Evolutionary conservation across 345 rosid genomes (phyloP), one percentile per base, ranked within the genome.

Genomic region (Lepidium didymum): DNA sequence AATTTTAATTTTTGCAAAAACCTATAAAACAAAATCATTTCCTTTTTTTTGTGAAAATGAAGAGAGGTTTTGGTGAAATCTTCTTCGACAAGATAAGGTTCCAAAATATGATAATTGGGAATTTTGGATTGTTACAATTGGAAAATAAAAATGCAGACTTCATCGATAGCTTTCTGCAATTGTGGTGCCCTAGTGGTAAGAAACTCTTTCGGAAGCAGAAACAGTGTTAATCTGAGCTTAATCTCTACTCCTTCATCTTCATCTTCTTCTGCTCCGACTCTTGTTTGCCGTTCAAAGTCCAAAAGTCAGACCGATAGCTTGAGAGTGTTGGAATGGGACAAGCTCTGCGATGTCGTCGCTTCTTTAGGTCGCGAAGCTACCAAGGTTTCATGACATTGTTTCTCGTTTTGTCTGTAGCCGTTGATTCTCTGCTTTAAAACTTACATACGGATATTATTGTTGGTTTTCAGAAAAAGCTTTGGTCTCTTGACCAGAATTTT

Each of bases 321-420:
- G 16, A 82, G 84, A 25, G 79, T 88, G 5, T 74, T 93, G 56
- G 96, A 90, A 82, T 93, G 98, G 97, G 98, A 90, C 73, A 84
- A 86, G 79, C 81, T 90, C 54, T 93, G 96, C 68, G 84, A 88
- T 29, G 81, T 81, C 21, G 97, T 93, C 55, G 69, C 96, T 41
- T 81, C 90, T 19, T 69, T 82, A 62, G 98, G 94, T 43, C 97
- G 91, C 31, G 75, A 84, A 77, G 92, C 91, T 62, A 74, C 86
- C 16, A 83, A 84, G 84, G 96, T 86, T 62, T 19, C 35, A 8
- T 10, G 33, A 29, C 33, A 29, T 6, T 44, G 14, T 14, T 7
- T 4, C 12, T 5, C 0, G 11, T 31, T 40, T 1, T n/a, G 1
- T 57, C 23, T 35, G 9, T 43, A 44, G 11, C 15, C 8, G 1